Conservation (phyloP, 768 basidiomycete species). For the Pisolithus microcarpus region DNA sequence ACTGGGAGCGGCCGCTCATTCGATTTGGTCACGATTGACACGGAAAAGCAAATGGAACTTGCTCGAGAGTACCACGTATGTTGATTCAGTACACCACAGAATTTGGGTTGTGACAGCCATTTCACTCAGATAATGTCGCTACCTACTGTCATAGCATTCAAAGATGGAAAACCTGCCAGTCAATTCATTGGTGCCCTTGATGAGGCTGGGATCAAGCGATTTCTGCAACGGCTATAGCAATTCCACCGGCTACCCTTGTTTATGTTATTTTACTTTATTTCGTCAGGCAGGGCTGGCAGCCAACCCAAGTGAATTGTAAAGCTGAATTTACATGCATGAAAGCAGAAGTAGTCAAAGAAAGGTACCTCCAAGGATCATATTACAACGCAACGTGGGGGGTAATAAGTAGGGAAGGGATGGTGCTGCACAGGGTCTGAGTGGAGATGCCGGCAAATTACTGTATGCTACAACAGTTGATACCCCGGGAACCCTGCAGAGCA, state of each 20-base stretch:
- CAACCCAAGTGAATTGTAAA: neutral
- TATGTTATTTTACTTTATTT: neutral
- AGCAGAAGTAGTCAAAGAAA: neutral
- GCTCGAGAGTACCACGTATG: conserved; percentile 41
- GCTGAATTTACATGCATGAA: conserved; percentile 10
- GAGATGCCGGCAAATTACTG: conserved; percentile 33
- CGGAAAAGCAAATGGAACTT: conserved; percentile 47
- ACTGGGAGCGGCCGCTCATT: conserved; percentile 50
- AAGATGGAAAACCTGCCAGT: conserved; percentile 48
- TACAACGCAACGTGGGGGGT: conserved; percentile 11
- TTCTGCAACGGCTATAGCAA: conserved; percentile 36
- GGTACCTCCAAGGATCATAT: conserved; percentile 9
- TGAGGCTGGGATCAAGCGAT: conserved; percentile 36
- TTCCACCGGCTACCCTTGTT: neutral
- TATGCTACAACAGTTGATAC: conserved; percentile 48
- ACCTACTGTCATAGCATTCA: conserved; percentile 79
- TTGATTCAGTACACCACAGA: neutral
- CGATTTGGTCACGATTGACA: conserved; percentile 69
- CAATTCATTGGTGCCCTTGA: conserved; percentile 58
- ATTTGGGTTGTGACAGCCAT: neutral
- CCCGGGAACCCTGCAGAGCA: conserved; percentile 56
- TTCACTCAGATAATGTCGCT: conserved; percentile 53
- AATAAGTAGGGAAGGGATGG: neutral
- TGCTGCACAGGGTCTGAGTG: neutral
- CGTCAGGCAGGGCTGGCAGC: too few relatives aligned